Percentiles rank a stretch among this genome's conserved stretches.
These are phyloP conservation scores for Rhododendron simsii DNA, from an alignment of 148 eudicot genomes.

Conservation along the genomic window DNA sequence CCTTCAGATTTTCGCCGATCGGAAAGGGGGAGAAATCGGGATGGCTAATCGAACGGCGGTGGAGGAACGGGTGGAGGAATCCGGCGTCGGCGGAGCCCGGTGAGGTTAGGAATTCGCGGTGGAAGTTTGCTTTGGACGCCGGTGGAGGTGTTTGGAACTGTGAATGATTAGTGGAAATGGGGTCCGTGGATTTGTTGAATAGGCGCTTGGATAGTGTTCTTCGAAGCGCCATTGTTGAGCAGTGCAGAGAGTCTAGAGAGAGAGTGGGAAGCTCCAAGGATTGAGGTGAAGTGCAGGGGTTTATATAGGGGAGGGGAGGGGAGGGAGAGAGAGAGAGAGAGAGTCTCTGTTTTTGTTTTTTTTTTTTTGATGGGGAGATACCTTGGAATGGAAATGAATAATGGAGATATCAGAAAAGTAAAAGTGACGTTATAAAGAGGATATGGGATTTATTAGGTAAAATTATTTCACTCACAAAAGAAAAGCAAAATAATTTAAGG, in stretches of 20 bases:
- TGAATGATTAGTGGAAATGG: not conserved
- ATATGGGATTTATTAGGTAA: no score
- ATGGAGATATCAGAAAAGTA: no score
- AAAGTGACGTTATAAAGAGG: no score
- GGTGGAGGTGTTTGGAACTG: not conserved
- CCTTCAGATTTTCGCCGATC: slow-evolving; percentile 37
- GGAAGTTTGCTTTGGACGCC: slow-evolving; percentile 21
- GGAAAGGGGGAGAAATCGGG: slow-evolving; percentile 38
- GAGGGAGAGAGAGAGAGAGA: not conserved
- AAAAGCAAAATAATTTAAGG: no score
- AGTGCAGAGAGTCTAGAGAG: not conserved
- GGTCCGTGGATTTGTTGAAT: not conserved
- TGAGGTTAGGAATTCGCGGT: slow-evolving; percentile 22
- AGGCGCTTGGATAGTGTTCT: slow-evolving; percentile 37
- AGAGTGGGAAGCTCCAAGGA: not conserved
- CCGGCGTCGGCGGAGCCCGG: slow-evolving; percentile 26
- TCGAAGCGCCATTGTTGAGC: slow-evolving; percentile 46
- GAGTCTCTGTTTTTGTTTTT: not conserved
- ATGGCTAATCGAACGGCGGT: slow-evolving; percentile 27
- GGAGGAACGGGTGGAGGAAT: slow-evolving; percentile 38
- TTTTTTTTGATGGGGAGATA: not conserved
- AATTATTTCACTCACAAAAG: no score
- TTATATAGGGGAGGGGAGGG: not conserved
- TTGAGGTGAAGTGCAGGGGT: not conserved
- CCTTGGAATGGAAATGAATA: no score